phyloP scores from a whole-genome alignment of 2,329 filamentous ascomycete genomes.

The Fusarium ramigenum region DNA sequence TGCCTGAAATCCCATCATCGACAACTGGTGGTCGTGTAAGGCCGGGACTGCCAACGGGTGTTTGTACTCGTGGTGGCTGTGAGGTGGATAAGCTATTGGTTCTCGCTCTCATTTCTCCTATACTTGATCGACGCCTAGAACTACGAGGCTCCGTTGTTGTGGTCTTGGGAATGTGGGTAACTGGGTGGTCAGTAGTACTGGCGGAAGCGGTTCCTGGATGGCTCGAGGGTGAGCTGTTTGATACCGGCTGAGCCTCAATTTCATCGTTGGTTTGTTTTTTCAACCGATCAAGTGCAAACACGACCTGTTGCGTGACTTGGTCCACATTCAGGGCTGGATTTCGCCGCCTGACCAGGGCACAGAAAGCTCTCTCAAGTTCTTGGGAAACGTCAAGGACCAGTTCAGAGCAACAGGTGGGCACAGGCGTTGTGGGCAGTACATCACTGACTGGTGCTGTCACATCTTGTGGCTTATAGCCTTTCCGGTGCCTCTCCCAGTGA shows the following conservation, averaged over 20 bases:
- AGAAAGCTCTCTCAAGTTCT: constrained; percentile 61
- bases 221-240: constrained; percentile 18
- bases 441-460: constrained; percentile 43
- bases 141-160: constrained; percentile 25
- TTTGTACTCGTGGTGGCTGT: constrained; percentile 35
- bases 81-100: constrained; percentile 31
- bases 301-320: constrained; percentile 57
- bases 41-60: constrained; percentile 35
- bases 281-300: constrained; percentile 46
- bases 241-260: constrained; percentile 24
- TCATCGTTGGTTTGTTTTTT: constrained; percentile 27
- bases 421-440: constrained; percentile 43
- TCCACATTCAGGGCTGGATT: constrained; percentile 54
- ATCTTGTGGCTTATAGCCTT: constrained; percentile 48
- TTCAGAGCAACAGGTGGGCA: constrained; percentile 59
- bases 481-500: constrained; percentile 59
- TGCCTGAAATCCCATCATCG: constrained; percentile 64
- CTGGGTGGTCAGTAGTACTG: constrained; percentile 22
- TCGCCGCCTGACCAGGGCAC: constrained; percentile 55
- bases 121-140: constrained; percentile 25
- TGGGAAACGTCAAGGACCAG: constrained; percentile 58
- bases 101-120: constrained; percentile 21
- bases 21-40: constrained; percentile 36
- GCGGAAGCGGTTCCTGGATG: constrained; percentile 32
- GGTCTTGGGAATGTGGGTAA: constrained; percentile 37